Evolutionary conservation across 192 early-diverging fungal genomes (phyloP).

Genomic region (Backusella morwellensis): DNA sequence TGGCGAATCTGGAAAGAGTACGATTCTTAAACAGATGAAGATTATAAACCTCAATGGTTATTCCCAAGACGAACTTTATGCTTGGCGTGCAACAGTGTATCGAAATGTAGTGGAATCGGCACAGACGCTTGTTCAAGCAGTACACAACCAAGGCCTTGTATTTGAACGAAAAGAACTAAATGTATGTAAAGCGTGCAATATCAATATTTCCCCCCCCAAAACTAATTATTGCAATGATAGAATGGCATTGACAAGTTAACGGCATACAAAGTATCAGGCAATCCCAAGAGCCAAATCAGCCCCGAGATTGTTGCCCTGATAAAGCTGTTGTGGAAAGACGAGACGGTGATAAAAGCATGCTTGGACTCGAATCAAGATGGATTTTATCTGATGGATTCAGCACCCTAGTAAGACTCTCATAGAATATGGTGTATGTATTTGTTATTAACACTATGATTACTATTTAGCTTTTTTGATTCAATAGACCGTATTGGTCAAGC

Average conservation of each 20-base stretch:
- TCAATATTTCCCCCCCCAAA: too few species aligned
- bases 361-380: constrained; percentile 61
- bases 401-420: constrained; percentile 53
- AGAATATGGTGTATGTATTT: background rate
- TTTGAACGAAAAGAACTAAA: constrained; percentile 6
- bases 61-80: constrained; percentile 72
- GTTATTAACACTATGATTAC: background rate
- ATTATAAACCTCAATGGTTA: constrained; percentile 93
- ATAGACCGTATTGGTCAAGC: constrained; percentile 82
- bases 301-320: constrained; percentile 72
- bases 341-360: constrained; percentile 51
- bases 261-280: constrained; percentile 16
- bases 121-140: constrained; percentile 69
- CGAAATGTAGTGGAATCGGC: constrained; percentile 84
- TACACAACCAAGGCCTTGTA: constrained; percentile 44
- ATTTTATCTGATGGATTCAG: constrained; percentile 80
- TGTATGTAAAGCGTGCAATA: background rate
- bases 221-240: background rate
- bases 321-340: constrained; percentile 63
- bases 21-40: constrained; percentile 96
- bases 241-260: background rate
- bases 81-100: constrained; percentile 75
- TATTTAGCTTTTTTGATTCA: constrained; percentile 83
- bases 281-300: constrained; percentile 14
- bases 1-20: constrained; percentile 95